Conservation (phyloP, 768 basidiomycete genomes). For the Pulveroboletus sp. region DNA sequence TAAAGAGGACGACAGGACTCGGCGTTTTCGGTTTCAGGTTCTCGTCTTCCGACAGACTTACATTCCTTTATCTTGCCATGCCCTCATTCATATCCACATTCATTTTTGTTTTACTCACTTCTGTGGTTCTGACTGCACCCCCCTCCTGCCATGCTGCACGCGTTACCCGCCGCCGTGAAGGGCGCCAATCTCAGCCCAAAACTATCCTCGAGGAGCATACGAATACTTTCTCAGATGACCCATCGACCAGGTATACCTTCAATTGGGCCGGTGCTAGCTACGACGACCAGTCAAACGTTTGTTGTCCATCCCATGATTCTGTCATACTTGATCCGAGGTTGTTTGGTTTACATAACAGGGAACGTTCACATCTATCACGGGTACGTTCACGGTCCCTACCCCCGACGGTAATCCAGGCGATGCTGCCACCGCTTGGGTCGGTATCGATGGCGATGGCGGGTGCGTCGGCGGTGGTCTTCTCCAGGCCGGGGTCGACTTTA, state of each 20-base stretch:
- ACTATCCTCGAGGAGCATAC: background rate
- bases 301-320: background rate
- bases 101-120: background rate
- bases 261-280: slow-evolving; percentile 1
- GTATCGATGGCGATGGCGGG: background rate
- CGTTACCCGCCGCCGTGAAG: background rate
- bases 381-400: background rate
- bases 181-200: background rate
- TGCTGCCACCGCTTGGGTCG: background rate
- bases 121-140: background rate
- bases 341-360: background rate
- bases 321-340: background rate
- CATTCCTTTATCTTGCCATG: background rate
- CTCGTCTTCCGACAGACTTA: background rate
- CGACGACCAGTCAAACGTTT: background rate
- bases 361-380: background rate
- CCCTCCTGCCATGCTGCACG: background rate
- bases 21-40: background rate
- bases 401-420: background rate
- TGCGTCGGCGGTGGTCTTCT: too few species aligned
- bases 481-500: background rate
- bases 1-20: background rate
- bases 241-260: background rate
- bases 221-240: background rate
- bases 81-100: background rate